Evolutionary conservation across 23 red algal species (phyloP).

Genomic region (Gracilaria domingensis): DNA sequence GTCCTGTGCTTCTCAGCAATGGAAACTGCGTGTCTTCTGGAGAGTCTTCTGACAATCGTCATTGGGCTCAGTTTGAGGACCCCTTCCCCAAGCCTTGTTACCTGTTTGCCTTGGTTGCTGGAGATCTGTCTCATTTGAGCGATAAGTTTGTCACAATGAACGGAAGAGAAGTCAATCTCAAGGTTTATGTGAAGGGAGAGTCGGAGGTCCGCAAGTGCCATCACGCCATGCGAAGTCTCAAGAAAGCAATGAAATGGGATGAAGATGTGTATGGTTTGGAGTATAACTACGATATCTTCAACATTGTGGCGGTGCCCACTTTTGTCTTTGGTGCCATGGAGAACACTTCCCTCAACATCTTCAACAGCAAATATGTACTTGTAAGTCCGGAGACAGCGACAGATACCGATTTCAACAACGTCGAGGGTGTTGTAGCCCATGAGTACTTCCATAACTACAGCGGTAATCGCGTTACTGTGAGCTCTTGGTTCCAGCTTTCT

Average conservation of each 20-base stretch:
- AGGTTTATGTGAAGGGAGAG: conserved; percentile 84
- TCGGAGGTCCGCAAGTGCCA: conserved; percentile 76
- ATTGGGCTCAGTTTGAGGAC: conserved; percentile 92
- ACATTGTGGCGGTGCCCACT: conserved; percentile 92
- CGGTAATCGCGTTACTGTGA: conserved; percentile 96
- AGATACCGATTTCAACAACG: conserved; percentile 88
- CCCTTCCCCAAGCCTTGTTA: conserved; percentile 91
- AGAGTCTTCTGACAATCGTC: conserved; percentile 37
- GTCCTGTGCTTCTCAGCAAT: conserved; percentile 93
- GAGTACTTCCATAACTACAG: conserved; percentile 99
- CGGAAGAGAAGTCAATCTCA: conserved; percentile 75
- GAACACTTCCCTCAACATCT: conserved; percentile 96
- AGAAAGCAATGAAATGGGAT: conserved; percentile 98
- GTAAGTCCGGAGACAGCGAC: conserved; percentile 93
- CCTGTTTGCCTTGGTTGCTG: conserved; percentile 96
- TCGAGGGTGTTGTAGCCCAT: conserved; percentile 91
- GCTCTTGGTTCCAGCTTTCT: conserved; percentile 96
- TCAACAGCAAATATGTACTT: conserved; percentile 97
- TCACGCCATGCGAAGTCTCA: conserved; percentile 91
- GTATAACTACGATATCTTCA: conserved; percentile 96
- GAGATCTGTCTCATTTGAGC: conserved; percentile 71
- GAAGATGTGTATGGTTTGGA: conserved; percentile 94
- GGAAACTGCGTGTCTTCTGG: conserved; percentile 81
- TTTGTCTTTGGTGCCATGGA: conserved; percentile 99
- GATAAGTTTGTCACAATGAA: conserved; percentile 88